phyloP scores from a whole-genome alignment of 176 grass and related monocot species.

The Calamus simplicifolius region DNA sequence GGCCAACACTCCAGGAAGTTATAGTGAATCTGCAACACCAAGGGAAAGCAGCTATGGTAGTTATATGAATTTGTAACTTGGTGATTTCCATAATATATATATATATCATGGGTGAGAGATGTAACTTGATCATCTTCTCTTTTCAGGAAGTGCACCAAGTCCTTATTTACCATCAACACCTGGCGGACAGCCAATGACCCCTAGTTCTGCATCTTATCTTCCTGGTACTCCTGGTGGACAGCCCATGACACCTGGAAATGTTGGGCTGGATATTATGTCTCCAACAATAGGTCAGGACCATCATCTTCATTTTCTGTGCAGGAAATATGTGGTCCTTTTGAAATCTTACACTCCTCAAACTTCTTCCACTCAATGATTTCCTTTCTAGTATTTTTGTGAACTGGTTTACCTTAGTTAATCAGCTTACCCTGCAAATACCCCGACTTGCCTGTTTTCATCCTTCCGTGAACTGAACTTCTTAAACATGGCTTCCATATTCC shows the following conservation, averaged over 20 bases:
- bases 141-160: conserved; percentile 82
- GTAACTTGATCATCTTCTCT: background rate
- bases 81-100: background rate
- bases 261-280: conserved; percentile 95
- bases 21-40: conserved; percentile 73
- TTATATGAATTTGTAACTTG: background rate
- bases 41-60: conserved; percentile 90
- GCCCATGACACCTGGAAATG: conserved; percentile 98
- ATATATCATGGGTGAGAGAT: too few species aligned
- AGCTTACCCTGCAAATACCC: too few species aligned
- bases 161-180: conserved; percentile 89
- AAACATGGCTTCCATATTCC: too few species aligned
- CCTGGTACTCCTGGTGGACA: conserved; percentile 94
- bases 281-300: conserved; percentile 56
- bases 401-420: too few species aligned
- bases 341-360: background rate
- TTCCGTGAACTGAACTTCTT: too few species aligned
- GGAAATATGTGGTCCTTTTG: background rate
- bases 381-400: too few species aligned
- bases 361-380: too few species aligned
- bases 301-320: background rate
- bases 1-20: conserved; percentile 93
- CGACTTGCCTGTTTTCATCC: too few species aligned
- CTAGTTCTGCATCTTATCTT: conserved; percentile 86
- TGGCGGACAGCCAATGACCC: conserved; percentile 91